phyloP scores from a whole-genome alignment of 1,139 yeast genomes.

The Yamadazyma triangularis region DNA sequence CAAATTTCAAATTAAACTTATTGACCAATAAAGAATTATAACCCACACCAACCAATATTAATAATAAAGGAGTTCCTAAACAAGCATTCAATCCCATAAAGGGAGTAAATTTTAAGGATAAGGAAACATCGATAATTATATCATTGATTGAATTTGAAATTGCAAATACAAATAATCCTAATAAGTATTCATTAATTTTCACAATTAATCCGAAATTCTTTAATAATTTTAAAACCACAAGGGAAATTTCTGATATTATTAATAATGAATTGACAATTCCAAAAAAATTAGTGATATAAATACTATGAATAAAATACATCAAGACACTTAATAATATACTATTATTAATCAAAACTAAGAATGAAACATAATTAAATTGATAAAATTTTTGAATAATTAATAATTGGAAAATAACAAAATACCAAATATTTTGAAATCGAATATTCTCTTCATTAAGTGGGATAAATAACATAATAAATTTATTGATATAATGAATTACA shows the following conservation, averaged over 20 bases:
- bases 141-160: constrained; percentile 39
- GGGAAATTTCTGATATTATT: constrained; percentile 26
- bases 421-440: background rate
- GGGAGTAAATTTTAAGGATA: constrained; percentile 31
- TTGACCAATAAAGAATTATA: constrained; percentile 19
- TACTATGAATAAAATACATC: background rate
- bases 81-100: constrained; percentile 38
- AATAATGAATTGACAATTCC: constrained; percentile 27
- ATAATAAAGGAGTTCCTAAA: constrained; percentile 38
- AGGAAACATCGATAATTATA: constrained; percentile 35
- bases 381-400: too few relatives aligned
- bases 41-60: constrained; percentile 38
- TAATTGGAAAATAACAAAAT: background rate
- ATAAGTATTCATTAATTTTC: constrained; percentile 34
- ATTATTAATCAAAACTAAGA: too few relatives aligned
- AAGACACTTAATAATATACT: background rate
- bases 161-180: constrained; percentile 38
- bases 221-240: constrained; percentile 23
- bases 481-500: constrained; percentile 3
- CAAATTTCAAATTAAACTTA: constrained; percentile 19
- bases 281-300: constrained; percentile 12
- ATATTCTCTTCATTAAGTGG: background rate
- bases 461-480: constrained; percentile 3
- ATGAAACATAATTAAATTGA: too few relatives aligned
- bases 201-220: constrained; percentile 37